A percentile compares a stretch with the other conserved stretches of the same genome.
Conservation (phyloP, 202 grass and related monocot species). For the Carex arenaria region DNA sequence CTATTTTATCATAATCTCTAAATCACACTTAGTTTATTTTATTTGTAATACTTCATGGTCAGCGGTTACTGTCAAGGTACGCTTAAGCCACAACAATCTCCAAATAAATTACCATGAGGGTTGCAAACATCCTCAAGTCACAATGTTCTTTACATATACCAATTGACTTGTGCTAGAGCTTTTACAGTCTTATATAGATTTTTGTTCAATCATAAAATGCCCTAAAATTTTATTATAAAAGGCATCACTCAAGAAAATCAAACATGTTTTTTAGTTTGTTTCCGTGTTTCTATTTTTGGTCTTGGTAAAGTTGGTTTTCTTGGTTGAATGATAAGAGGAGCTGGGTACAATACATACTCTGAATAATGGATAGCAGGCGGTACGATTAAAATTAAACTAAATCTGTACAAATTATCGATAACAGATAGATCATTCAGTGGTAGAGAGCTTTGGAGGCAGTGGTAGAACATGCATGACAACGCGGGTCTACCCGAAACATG, state of each 20-base stretch:
- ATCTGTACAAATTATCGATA: neutral
- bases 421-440: constrained; percentile 75
- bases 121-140: no score
- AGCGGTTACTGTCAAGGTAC: neutral
- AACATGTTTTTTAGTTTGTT: no score
- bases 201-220: neutral
- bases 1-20: neutral
- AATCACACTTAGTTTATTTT: neutral
- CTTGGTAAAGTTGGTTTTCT: no score
- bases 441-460: constrained; percentile 61
- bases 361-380: neutral
- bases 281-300: no score
- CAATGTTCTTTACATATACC: no score
- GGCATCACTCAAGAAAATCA: neutral
- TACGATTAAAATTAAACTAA: neutral
- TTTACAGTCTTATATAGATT: neutral
- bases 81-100: neutral
- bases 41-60: neutral
- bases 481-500: constrained; percentile 61
- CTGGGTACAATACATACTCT: no score
- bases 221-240: neutral
- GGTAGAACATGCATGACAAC: constrained; percentile 59
- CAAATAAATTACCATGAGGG: neutral
- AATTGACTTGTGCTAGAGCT: neutral
- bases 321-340: no score